Base-by-base conservation (phyloP, 345 rosid species). In the Clausena lansium region DNA sequence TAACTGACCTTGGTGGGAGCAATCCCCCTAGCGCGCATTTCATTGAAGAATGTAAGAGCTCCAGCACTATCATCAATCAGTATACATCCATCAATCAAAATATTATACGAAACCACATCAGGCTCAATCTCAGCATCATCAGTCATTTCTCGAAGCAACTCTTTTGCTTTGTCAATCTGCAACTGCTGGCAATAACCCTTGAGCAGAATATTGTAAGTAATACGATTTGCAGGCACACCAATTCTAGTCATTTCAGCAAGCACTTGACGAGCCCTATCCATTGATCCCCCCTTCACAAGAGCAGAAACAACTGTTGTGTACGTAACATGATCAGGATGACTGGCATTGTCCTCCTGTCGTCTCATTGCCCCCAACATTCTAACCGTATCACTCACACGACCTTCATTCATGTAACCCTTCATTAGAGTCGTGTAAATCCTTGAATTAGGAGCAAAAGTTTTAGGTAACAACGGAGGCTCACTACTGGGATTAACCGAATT, bases 281-380 rank as follows among this genome's bases (percentile, higher is more conserved):
- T 93, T 25, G 84, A 81, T 45, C 99, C 94, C 0, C 84, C 92
- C 84, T 86, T 95, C 28, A 90, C 98, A 38, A 93, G 83, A 27
- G 99, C 94, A 59, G 99, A 95, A 63, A 95, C 86, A 75, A 92
- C 94, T 1, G 99, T 95, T 2, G 99, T 95, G 82, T 95, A 95
- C 5, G 97, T 81, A 33, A 95, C 95, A 74, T 95, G 91, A 78
- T 95, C 99, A 22, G 99, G 98, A 57, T 88, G 97, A 76, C 97
- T 91, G 1, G 82, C 81, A 5, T 66, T 81, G 77, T 91, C 92
- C 60, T 87, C 94, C 78, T 92, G 91, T 72, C 70, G 83, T 76
- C 89, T 85, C 98, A 93, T 95, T 9, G 98, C 99, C 86, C 93
- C 98, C 8, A 95, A 85, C 93, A 85, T 91, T 61, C 94, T 87